Evolutionary conservation across 2,329 filamentous ascomycete species (phyloP), one percentile per base, ranked within the genome.

Genomic region (Teratosphaeria gauchensis): DNA sequence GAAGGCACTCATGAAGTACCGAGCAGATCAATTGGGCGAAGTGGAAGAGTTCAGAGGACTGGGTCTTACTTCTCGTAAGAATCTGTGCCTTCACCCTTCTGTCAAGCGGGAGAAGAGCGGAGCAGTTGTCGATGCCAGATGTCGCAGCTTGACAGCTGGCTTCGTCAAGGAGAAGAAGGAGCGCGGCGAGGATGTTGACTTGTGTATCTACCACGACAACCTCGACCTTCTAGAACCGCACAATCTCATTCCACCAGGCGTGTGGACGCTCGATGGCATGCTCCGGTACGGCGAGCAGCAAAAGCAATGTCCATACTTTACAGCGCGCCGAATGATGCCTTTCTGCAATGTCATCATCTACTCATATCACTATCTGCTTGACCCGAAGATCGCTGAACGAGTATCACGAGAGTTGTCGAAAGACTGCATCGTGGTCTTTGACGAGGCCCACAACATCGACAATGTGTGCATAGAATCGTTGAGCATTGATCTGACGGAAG

Each of bases 321-420:
- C 92, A 14, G 89, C 90, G 14, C 83, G 94, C 59, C 85, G 94
- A 63, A 99, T 99, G 94, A 97, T 99, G 92, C 88, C 94, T 68
- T 97, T 92, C 71, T 99, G 94, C 81, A 97, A 99, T 72, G 91
- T 99, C 70, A 96, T 99, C 69, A 99, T 99, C 65, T 99, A 99
- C 77, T 99, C 94, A 0, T 99, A 99, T 71, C 94, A 99, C 74
- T 99, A 99, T 70, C 83, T 99, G 2, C 83, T 99, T 16, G 95
- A 99, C 68, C 94, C 94, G 2, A 99, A 99, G 73, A 99, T 99
- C 68, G 94, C 94, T 12, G 94, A 99, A 71, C 76, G 92, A 59
- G 92, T 97, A 1, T 97, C 94, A 0, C 91, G 88, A 73, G 94
- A 99, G 69, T 83, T 99, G 11, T 96, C 94, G 0, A 96, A 96